These are phyloP conservation scores for Herpetomonas tarakana DNA, from an alignment of 208 protist genomes.

Conservation along the genomic window DNA sequence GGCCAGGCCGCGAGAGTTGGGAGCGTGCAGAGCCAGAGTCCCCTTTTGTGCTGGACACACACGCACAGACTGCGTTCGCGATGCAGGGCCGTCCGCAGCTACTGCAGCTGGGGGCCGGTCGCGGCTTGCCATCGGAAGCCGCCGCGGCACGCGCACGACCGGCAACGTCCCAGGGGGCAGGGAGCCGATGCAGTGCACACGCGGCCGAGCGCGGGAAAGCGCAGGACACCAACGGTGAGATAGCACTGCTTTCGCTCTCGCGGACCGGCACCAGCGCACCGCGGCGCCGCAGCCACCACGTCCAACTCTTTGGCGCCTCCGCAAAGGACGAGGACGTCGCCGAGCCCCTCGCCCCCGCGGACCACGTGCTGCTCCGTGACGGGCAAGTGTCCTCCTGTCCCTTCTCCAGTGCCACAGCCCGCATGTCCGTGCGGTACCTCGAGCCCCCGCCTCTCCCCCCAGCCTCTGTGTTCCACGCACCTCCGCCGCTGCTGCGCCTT, in stretches of 20 bases:
- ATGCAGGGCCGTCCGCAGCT: not conserved
- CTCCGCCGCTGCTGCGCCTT: slow-evolving; percentile 39
- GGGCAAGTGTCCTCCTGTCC: slow-evolving; percentile 6
- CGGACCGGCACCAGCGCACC: not conserved
- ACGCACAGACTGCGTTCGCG: not conserved
- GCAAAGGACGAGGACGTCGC: not conserved
- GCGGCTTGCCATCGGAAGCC: no score
- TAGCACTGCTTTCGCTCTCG: not conserved
- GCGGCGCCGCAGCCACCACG: not conserved
- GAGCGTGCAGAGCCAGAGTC: not conserved
- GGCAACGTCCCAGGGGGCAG: no score
- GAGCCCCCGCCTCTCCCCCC: slow-evolving; percentile 49
- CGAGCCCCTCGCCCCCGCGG: not conserved
- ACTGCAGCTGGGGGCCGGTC: no score
- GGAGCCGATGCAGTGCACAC: no score
- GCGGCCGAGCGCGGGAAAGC: no score
- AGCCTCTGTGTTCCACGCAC: slow-evolving; percentile 47
- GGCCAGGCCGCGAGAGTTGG: not conserved
- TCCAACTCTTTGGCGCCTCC: slow-evolving; percentile 4
- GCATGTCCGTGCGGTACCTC: slow-evolving; percentile 11
- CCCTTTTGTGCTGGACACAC: not conserved
- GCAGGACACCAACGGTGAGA: not conserved
- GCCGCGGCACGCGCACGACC: no score
- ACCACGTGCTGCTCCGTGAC: not conserved
- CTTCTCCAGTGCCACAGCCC: slow-evolving; percentile 8